Evolutionary conservation across 2,329 filamentous ascomycete genomes (phyloP), one percentile per base, ranked within the genome.

Genomic region (Lizonia empirigonia): DNA sequence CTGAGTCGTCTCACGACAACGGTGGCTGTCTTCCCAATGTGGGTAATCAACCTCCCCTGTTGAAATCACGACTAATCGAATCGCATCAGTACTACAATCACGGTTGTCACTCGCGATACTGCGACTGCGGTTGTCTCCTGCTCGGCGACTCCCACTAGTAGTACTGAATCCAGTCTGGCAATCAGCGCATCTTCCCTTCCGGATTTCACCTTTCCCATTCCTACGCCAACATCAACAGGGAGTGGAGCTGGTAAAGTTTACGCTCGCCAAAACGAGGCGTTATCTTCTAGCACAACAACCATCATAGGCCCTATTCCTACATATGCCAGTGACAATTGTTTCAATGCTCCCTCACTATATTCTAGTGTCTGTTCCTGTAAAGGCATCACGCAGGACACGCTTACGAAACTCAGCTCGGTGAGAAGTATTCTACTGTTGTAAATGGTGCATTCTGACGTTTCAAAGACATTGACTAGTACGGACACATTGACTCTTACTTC

Each of bases 341-440:
- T 16, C 20, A 42, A 20, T 24, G 27, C 45, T 13, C 22, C 35
- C 7, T 37, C 39, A 10, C 41, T 40, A 9, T 72, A 69, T 44
- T 56, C 56, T 0, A 68, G 65, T 33, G 65, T 61, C 2, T 72
- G 69, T 40, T 45, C 42, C 8, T 72, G 68, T 39, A 53, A 62
- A 23, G 58, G 56, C 2, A 47, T 71, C 12, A 56, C 55, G 3
- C 15, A 56, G 13, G 58, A 44, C 10, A 35, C 35, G 1, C 29
- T 64, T 7, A 63, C 62, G 13, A 48, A 44, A 7, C 49, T 64
- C 15, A 57, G 59, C 32, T 46, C 56, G 8, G 69, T 71, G 58
- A 55, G 64, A 54, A 9, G 1, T 16, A 16, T 30, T 26, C 18
- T 15, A 9, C 7, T 3, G 30, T 12, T 23, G 19, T 15, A 16